Percentiles rank a stretch among this genome's conserved stretches.
These are phyloP conservation scores for Pleurotus citrinopileatus DNA, from an alignment of 768 basidiomycete species.

Conservation along the genomic window DNA sequence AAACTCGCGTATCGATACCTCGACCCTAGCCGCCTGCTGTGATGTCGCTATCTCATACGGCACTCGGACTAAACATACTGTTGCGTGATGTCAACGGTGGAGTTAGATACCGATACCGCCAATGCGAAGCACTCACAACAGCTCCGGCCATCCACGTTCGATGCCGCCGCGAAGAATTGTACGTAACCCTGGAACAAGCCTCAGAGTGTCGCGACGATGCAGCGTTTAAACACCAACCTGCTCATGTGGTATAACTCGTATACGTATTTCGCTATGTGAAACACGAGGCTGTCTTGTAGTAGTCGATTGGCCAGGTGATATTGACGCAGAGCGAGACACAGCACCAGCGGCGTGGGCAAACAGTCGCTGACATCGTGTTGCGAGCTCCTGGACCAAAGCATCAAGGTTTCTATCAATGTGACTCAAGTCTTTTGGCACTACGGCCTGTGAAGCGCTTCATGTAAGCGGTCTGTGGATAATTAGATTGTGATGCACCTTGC, in stretches of 20 bases:
- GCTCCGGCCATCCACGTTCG: conserved; percentile 36
- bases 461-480: conserved; percentile 23
- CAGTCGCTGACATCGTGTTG: conserved; percentile 54
- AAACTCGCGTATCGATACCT: conserved; percentile 55
- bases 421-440: conserved; percentile 46
- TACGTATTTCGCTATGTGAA: conserved; percentile 41
- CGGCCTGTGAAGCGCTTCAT: conserved; percentile 37
- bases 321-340: conserved; percentile 56
- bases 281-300: conserved; percentile 26
- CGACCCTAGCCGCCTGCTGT: conserved; percentile 38
- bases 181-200: conserved; percentile 37
- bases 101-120: conserved; percentile 19
- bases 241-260: conserved; percentile 45
- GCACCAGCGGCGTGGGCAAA: conserved; percentile 65
- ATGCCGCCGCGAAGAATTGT: conserved; percentile 52
- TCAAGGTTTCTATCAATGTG: conserved; percentile 69
- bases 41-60: conserved; percentile 41
- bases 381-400: conserved; percentile 59
- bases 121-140: conserved; percentile 40
- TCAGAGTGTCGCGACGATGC: conserved; percentile 23
- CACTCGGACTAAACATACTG: conserved; percentile 59
- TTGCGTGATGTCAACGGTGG: conserved; percentile 24
- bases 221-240: conserved; percentile 41
- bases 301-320: conserved; percentile 32
- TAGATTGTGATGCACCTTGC: conserved; percentile 20